A percentile compares a stretch with the other conserved stretches of the same genome.
These are phyloP conservation scores for Primulina tabacum DNA, from an alignment of 257 asterid species.

Conservation along the genomic window DNA sequence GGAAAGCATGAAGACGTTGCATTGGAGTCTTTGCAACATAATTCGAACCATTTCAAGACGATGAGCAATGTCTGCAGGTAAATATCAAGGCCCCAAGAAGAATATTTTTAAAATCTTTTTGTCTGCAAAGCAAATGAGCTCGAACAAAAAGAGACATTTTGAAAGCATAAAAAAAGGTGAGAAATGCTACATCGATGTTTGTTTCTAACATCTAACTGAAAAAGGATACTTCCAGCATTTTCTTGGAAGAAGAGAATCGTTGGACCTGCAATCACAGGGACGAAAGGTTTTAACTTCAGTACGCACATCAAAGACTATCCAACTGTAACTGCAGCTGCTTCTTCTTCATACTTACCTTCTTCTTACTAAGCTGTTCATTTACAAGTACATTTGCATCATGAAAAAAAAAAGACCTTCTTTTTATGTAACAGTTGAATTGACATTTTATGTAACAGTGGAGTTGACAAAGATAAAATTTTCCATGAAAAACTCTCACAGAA, in stretches of 20 bases:
- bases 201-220: neutral
- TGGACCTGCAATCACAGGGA: conserved; percentile 63
- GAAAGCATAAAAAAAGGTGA: neutral
- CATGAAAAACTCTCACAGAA: conserved; percentile 4
- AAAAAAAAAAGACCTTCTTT: conserved; percentile 8
- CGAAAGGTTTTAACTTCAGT: too few species aligned
- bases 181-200: conserved; percentile 3
- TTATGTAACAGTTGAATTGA: conserved; percentile 6
- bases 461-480: neutral
- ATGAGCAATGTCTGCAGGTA: conserved; percentile 80
- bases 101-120: neutral
- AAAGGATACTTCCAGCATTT: conserved; percentile 99
- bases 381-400: conserved; percentile 13
- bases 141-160: neutral
- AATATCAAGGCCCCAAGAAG: conserved; percentile 52
- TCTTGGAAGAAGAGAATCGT: conserved; percentile 97
- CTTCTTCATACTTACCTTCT: neutral
- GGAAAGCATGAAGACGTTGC: conserved; percentile 99
- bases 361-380: neutral
- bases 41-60: conserved; percentile 94
- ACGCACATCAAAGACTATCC: neutral
- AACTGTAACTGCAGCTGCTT: conserved; percentile 2
- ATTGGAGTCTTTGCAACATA: conserved; percentile 79
- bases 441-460: conserved; percentile 4
- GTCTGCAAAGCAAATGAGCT: neutral